Evolutionary conservation across 73 alveolate genomes (phyloP).

Genomic region (Paramecium tetraurelia): DNA sequence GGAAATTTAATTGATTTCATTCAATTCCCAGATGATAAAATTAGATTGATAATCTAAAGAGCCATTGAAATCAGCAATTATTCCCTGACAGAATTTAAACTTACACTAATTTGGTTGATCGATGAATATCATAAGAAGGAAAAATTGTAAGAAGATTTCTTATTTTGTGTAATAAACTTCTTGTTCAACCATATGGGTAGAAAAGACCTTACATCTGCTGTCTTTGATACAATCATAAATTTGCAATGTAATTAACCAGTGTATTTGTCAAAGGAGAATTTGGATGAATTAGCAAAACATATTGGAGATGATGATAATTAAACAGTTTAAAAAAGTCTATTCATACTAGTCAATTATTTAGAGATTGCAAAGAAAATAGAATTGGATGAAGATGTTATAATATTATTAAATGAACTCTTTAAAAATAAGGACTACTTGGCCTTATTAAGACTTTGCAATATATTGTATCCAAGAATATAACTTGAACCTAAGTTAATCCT

Average conservation of each 20-base stretch:
- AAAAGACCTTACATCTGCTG: neutral
- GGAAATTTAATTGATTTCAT: slow-evolving; percentile 21
- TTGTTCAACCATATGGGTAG: neutral
- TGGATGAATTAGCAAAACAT: neutral
- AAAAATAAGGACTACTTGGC: neutral
- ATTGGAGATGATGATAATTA: neutral
- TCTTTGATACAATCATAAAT: neutral
- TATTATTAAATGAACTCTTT: neutral
- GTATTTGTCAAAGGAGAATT: neutral
- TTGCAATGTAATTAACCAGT: neutral
- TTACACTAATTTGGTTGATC: neutral
- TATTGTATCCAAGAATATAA: neutral
- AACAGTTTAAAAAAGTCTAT: neutral
- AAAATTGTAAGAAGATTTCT: neutral
- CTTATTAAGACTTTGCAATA: neutral
- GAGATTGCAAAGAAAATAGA: neutral
- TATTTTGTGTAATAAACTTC: neutral
- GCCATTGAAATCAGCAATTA: neutral
- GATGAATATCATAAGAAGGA: neutral
- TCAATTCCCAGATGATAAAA: neutral
- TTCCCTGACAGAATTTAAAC: neutral
- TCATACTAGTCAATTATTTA: neutral
- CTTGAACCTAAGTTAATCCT: neutral
- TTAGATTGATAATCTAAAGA: neutral
- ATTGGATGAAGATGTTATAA: neutral